Evolutionary conservation across 805 yeast genomes (phyloP).

Genomic region (Saccharomycopsis babjevae): DNA sequence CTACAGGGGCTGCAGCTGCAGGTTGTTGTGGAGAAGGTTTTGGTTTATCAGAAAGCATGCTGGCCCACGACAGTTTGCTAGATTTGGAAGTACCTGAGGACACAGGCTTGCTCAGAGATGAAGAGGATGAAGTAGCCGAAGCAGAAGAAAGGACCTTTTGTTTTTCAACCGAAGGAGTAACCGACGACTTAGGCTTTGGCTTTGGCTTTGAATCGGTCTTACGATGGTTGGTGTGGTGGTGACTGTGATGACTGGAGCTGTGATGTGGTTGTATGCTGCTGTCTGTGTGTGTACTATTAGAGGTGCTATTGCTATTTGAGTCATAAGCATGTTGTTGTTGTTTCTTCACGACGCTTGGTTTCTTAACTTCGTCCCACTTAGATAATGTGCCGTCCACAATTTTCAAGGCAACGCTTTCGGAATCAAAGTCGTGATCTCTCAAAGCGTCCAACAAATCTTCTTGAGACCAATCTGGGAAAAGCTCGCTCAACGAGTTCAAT

Average conservation of each 20-base stretch:
- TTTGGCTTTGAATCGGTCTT: constrained; percentile 12
- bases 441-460: constrained; percentile 74
- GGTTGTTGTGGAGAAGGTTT: constrained; percentile 21
- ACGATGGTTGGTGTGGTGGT: not conserved
- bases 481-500: constrained; percentile 56
- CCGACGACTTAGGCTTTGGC: constrained; percentile 10
- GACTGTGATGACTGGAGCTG: not conserved
- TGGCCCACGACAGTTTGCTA: constrained; percentile 23
- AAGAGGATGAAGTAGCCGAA: not conserved
- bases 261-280: constrained; percentile 4
- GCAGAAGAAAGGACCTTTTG: not conserved
- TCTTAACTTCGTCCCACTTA: constrained; percentile 90
- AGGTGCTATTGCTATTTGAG: constrained; percentile 5
- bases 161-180: not conserved
- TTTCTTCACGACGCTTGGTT: constrained; percentile 47
- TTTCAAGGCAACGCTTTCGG: constrained; percentile 74
- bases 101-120: not conserved
- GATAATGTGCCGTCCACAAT: constrained; percentile 84
- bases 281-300: constrained; percentile 19
- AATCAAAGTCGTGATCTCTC: constrained; percentile 58
- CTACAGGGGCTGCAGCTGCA: constrained; percentile 19
- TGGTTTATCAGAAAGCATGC: constrained; percentile 20
- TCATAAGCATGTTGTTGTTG: constrained; percentile 23
- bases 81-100: not conserved
- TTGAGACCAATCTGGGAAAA: constrained; percentile 90